phyloP scores from a whole-genome alignment of 2,329 filamentous ascomycete genomes.

The Fusarium verrucosum region DNA sequence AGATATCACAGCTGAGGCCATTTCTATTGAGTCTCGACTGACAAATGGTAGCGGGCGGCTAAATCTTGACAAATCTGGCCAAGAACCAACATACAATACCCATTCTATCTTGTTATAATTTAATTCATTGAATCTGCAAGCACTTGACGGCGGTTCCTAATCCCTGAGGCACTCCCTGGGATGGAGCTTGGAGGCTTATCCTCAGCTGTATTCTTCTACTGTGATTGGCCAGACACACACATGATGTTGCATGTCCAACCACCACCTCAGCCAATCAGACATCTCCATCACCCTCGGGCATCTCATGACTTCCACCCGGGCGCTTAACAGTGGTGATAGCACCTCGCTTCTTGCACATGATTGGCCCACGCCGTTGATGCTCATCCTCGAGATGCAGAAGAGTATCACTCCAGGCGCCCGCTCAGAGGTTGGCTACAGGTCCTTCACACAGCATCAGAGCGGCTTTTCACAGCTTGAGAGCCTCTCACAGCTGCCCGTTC shows the following conservation, averaged over 20 bases:
- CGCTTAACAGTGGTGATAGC: slow-evolving; percentile 46
- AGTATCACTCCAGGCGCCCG: slow-evolving; percentile 36
- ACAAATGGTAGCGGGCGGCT: slow-evolving; percentile 30
- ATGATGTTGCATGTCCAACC: slow-evolving; percentile 27
- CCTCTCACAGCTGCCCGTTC: slow-evolving; percentile 26
- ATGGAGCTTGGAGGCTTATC: too few relatives aligned
- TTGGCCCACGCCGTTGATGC: slow-evolving; percentile 38
- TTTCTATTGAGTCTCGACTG: slow-evolving; percentile 28
- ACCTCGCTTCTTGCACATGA: slow-evolving; percentile 32
- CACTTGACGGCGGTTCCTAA: slow-evolving; percentile 18
- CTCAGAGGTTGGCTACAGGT: slow-evolving; percentile 30
- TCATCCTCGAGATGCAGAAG: slow-evolving; percentile 20
- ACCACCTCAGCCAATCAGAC: slow-evolving; percentile 42
- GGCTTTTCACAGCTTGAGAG: slow-evolving; percentile 24
- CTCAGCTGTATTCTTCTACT: slow-evolving; percentile 8
- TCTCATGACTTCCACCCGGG: slow-evolving; percentile 42
- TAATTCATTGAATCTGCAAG: slow-evolving; percentile 26
- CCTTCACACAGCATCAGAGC: slow-evolving; percentile 29
- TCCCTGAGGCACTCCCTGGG: slow-evolving; percentile 28
- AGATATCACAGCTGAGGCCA: slow-evolving; percentile 24
- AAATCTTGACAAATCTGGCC: slow-evolving; percentile 25
- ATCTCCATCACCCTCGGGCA: slow-evolving; percentile 21
- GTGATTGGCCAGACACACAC: slow-evolving; percentile 41
- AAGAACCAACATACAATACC: slow-evolving; percentile 1
- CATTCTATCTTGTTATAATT: background rate